phyloP scores from a whole-genome alignment of 495 filamentous ascomycete species.

The Podospora pseudopauciseta region DNA sequence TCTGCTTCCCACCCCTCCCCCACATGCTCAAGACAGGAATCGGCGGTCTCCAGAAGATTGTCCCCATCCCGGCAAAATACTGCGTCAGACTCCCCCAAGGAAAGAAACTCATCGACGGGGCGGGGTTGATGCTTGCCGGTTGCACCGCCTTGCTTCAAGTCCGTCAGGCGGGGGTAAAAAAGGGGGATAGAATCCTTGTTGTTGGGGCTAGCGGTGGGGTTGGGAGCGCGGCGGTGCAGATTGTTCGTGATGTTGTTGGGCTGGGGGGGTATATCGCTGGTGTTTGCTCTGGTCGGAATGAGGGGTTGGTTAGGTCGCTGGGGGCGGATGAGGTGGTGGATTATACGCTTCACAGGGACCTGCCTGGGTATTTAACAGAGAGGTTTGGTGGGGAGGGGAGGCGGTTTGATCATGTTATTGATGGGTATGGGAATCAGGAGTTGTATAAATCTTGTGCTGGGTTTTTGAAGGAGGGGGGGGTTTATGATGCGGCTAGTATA shows the following conservation, averaged over 20 bases:
- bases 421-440: constrained; percentile 33
- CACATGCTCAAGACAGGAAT: constrained; percentile 25
- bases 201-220: constrained; percentile 43
- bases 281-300: constrained; percentile 25
- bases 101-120: constrained; percentile 23
- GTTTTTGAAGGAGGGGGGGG: constrained; percentile 32
- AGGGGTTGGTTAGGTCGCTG: background rate
- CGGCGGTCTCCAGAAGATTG: constrained; percentile 37
- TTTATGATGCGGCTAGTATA: constrained; percentile 35
- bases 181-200: constrained; percentile 35
- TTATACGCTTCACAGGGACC: constrained; percentile 23
- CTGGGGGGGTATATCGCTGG: constrained; percentile 34
- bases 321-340: constrained; percentile 24
- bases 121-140: constrained; percentile 34
- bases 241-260: constrained; percentile 32
- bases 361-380: constrained; percentile 25
- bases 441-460: constrained; percentile 28
- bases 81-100: constrained; percentile 27
- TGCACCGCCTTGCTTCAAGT: constrained; percentile 34
- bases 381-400: constrained; percentile 15
- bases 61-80: constrained; percentile 29
- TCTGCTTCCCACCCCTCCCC: constrained; percentile 31
- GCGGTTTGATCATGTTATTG: constrained; percentile 36
- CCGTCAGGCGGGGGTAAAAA: constrained; percentile 20
- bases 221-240: constrained; percentile 39